These are phyloP conservation scores for Suillus occidentalis DNA, from an alignment of 768 basidiomycete genomes.

Conservation along the genomic window DNA sequence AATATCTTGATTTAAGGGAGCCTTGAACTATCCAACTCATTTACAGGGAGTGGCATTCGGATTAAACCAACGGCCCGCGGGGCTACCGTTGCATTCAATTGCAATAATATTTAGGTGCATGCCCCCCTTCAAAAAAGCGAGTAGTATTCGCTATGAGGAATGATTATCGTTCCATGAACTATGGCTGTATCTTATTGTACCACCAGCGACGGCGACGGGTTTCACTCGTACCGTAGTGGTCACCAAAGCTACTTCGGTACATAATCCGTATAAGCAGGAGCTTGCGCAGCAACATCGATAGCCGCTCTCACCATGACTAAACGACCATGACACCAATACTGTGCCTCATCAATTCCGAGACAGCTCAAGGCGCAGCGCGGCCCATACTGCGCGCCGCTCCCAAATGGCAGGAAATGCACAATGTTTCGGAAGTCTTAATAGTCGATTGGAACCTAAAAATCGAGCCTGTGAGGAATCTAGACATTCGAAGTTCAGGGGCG, in stretches of 20 bases:
- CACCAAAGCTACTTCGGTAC: slow-evolving; percentile 24
- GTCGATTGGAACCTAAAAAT: neutral
- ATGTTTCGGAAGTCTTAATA: slow-evolving; percentile 20
- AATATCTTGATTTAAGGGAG: neutral
- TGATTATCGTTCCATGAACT: neutral
- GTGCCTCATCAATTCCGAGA: slow-evolving; percentile 46
- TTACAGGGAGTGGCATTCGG: neutral
- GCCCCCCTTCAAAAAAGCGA: no score
- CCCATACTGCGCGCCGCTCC: slow-evolving; percentile 74
- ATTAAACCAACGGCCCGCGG: neutral
- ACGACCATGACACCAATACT: slow-evolving; percentile 22
- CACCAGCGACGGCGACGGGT: no score
- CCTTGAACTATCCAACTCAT: neutral
- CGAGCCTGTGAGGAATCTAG: neutral
- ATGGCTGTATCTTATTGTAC: neutral
- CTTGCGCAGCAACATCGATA: neutral
- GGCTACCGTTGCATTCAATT: neutral
- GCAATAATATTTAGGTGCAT: no score
- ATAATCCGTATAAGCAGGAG: slow-evolving; percentile 27
- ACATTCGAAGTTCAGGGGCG: neutral
- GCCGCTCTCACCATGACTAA: neutral
- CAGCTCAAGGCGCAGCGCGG: slow-evolving; percentile 54
- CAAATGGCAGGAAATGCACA: slow-evolving; percentile 69
- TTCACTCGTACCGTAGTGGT: no score
- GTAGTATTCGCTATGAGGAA: no score